Evolutionary conservation across 139 green algal species (phyloP), one percentile per base, ranked within the genome.

Genomic region (Chlorella ohadii): DNA sequence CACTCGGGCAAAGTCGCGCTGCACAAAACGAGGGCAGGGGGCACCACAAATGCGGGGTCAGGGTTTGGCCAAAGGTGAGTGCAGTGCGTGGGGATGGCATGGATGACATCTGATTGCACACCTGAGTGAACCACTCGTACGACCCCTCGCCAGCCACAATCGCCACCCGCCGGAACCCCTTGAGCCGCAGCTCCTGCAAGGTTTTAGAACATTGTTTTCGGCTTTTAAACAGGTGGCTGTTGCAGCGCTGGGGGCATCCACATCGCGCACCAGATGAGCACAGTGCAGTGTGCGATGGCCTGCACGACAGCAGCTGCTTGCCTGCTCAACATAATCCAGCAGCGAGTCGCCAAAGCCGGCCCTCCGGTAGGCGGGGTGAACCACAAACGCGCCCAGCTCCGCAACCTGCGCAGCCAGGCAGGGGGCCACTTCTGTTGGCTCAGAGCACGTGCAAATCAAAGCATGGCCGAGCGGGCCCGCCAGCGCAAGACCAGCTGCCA

Each of bases 331-430:
- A 34, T 91, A 93, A 71, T 92, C 94, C 68, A 99, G 90, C 88
- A 99, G 79, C 38, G 86, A 91, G 91, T 99, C 97, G 23, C 97
- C 97, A 20, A 94, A 91, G 25, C 97, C 97, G 4, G 89, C 89
- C 57, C 93, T 89, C 13, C 95, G 88, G 89, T 91, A 96, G 12
- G 89, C 76, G 0, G 91, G 83, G 79, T 93, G 82, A 27, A 99
- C 94, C 36, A 93, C 94, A 82, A 99, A 98, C 20, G 96, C 94
- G 28, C 92, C 93, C 44, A 99, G 87, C 92, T 99, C 97, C 1
- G 91, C 94, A 25, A 79, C 81, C 17, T 64, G 44, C 15, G 44
- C 44, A 6, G 11, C 6, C 44, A 55, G 7, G 11, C n/a, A n/a
- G n/a, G n/a, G n/a, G n/a, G n/a, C n/a, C n/a, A n/a, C n/a, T n/a